phyloP scores from a whole-genome alignment of 495 filamentous ascomycete species.

The Bacidia gigantensis region DNA sequence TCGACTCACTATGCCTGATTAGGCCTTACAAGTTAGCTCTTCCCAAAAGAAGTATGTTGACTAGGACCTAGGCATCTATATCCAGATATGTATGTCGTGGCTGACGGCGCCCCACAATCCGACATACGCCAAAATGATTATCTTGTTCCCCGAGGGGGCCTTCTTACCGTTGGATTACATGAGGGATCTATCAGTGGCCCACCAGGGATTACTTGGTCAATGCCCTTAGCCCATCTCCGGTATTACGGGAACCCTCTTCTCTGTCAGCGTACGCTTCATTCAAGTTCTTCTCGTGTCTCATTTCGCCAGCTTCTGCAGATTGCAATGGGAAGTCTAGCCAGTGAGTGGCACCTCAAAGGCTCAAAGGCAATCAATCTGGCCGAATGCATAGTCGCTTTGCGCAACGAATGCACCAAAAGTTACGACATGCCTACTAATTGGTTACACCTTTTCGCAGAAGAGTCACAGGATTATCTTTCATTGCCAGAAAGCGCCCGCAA shows the following conservation, averaged over 20 bases:
- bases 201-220: conserved; percentile 20
- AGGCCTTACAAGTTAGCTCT: conserved; percentile 5
- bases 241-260: conserved; percentile 22
- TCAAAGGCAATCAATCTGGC: not conserved
- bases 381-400: not conserved
- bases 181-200: not conserved
- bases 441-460: not conserved
- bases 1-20: conserved; percentile 15
- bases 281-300: conserved; percentile 5
- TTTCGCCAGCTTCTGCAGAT: conserved; percentile 5
- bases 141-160: conserved; percentile 9
- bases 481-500: not conserved
- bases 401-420: too few relatives aligned
- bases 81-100: conserved; percentile 21
- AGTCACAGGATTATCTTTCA: not conserved
- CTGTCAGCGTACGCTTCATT: not conserved
- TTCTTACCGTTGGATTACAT: conserved; percentile 16
- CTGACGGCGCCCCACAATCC: not conserved
- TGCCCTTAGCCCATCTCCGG: conserved; percentile 22
- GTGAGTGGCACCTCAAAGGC: not conserved
- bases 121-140: conserved; percentile 14
- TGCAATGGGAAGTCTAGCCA: conserved; percentile 9
- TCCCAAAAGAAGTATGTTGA: conserved; percentile 18
- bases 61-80: conserved; percentile 29
- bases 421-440: too few relatives aligned